Evolutionary conservation across 2,329 filamentous ascomycete species (phyloP).

Genomic region (Clarireedia monteithiana): DNA sequence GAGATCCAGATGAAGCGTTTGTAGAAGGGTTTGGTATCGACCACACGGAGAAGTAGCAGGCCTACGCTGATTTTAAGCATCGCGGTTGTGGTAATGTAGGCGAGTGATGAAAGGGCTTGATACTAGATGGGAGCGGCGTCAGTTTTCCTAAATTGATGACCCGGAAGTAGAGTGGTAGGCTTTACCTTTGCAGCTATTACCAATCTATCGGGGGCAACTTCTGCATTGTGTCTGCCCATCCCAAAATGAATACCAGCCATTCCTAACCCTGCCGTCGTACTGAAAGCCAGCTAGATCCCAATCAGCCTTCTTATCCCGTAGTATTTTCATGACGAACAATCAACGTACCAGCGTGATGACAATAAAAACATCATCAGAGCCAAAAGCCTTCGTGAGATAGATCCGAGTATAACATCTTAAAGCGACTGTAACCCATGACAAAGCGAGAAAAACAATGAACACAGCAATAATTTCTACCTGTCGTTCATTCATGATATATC

Average conservation of each 20-base stretch:
- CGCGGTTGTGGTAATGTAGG: not conserved
- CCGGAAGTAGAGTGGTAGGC: not conserved
- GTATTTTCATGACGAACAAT: not conserved
- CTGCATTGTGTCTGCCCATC: not conserved
- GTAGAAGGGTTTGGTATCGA: not conserved
- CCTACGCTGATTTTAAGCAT: slow-evolving; percentile 4
- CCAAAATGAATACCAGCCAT: not conserved
- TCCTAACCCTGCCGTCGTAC: not conserved
- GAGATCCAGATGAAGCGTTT: slow-evolving; percentile 1
- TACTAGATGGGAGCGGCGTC: not conserved
- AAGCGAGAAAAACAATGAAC: not conserved
- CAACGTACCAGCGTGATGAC: not conserved
- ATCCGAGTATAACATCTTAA: slow-evolving; percentile 1
- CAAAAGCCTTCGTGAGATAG: not conserved
- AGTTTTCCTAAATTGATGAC: not conserved
- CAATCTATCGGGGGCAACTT: not conserved
- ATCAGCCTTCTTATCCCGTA: not conserved
- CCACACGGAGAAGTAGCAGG: slow-evolving; percentile 1
- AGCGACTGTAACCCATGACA: not conserved
- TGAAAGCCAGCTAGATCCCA: not conserved
- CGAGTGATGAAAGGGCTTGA: not conserved
- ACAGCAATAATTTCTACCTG: not conserved
- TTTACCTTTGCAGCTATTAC: not conserved
- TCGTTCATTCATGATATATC: not conserved
- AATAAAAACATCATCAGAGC: slow-evolving; percentile 3